Conservation (phyloP, 805 yeast species). For the Candida taoyuanica region DNA sequence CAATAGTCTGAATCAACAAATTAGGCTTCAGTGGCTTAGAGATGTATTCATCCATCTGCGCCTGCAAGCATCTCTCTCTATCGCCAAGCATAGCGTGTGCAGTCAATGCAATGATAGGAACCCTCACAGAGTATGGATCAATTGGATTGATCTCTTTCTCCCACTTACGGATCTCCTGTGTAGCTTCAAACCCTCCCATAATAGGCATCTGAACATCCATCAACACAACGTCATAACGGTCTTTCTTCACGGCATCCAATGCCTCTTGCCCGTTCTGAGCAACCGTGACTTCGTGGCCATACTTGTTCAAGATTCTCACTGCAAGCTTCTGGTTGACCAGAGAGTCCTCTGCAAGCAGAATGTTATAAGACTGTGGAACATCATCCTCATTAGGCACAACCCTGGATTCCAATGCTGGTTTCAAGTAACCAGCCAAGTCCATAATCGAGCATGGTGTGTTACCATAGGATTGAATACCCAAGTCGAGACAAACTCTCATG, state of each 20-base stretch:
- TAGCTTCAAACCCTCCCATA: constrained; percentile 93
- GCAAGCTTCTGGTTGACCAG: constrained; percentile 85
- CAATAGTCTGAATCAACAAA: constrained; percentile 76
- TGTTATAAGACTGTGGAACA: constrained; percentile 68
- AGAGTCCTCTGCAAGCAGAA: constrained; percentile 82
- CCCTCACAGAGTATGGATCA: constrained; percentile 63
- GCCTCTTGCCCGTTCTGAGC: constrained; percentile 87
- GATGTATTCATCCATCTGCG: constrained; percentile 89
- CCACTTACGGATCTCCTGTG: constrained; percentile 83
- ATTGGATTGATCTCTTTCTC: constrained; percentile 74
- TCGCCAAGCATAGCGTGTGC: constrained; percentile 96
- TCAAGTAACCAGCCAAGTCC: constrained; percentile 76
- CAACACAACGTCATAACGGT: constrained; percentile 71
- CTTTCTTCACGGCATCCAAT: constrained; percentile 63
- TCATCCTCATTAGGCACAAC: constrained; percentile 77
- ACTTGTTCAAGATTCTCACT: constrained; percentile 77
- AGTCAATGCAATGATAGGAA: constrained; percentile 85
- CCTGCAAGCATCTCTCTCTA: constrained; percentile 77
- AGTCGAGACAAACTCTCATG: constrained; percentile 76
- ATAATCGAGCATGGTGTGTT: constrained; percentile 81
- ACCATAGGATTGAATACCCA: constrained; percentile 85
- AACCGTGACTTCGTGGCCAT: constrained; percentile 78
- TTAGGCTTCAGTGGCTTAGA: constrained; percentile 86
- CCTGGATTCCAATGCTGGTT: constrained; percentile 81
- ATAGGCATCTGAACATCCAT: constrained; percentile 97